Evolutionary conservation across 139 green algal genomes (phyloP), one percentile per base, ranked within the genome.

Genomic region (Parachlorella kessleri): DNA sequence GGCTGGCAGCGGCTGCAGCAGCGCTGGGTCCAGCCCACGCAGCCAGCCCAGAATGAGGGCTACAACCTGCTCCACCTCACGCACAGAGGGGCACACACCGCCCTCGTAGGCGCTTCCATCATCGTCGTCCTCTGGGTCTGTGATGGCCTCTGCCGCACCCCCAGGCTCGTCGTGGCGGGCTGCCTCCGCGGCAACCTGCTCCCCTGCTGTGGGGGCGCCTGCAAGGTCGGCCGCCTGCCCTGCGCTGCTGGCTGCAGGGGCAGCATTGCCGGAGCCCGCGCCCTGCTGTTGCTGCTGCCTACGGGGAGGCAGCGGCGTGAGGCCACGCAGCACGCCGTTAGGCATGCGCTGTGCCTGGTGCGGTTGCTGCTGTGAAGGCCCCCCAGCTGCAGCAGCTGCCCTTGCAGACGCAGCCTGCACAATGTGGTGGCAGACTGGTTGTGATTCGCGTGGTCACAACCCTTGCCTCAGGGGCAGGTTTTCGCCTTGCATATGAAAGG

Each of bases 21-120:
- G 65, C 38, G 38, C 63, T 28, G 83, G 78, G 55, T 84, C 72
- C 53, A 79, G 41, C 33, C 40, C 39, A 33, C 81, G 74, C 59
- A 90, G 77, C 68, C 81, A 86, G 55, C 79, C 53, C 38, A 91
- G 81, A 9, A 89, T 84, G 55, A 90, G 70, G 18, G 36, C 70
- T 28, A 91, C 66, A 66, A 90, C 78, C 41, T 91, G 85, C 42
- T 91, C 86, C 32, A 72, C 66, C 33, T 72, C 66, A 30, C 6
- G 14, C 8, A 7, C 10, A 9, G 66, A 33, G 30, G 32, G 10
- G 30, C 14, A n/a, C 66, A 33, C 32, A 24, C 35, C 66, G 66
- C 30, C 14, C 33, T 54, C 35, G 66, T 30, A 7, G 24, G 23
- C 1, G 21, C 63, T 28, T 8, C 26, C 24, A 30, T 33, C 23